Conservation (phyloP, 2,329 filamentous ascomycete genomes). For the Cylindrodendrum hubeiense region DNA sequence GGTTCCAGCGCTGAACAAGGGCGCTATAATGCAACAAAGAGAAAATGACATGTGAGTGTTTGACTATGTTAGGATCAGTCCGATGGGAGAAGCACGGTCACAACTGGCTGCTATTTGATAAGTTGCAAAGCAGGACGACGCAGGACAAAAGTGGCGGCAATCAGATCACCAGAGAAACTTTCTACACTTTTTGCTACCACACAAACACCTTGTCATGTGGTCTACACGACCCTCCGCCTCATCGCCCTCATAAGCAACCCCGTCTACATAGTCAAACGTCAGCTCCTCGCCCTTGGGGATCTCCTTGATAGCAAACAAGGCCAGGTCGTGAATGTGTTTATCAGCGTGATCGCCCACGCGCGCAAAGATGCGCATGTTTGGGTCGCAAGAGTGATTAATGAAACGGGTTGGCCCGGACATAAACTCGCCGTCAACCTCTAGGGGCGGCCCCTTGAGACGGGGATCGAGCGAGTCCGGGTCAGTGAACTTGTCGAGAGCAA, state of each 20-base stretch:
- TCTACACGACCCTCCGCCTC: slow-evolving; percentile 54
- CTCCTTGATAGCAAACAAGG: slow-evolving; percentile 78
- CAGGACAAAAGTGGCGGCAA: background rate
- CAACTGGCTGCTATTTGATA: background rate
- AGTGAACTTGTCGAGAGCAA: slow-evolving; percentile 84
- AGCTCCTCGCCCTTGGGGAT: slow-evolving; percentile 77
- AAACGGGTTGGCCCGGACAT: slow-evolving; percentile 84
- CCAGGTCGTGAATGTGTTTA: slow-evolving; percentile 80
- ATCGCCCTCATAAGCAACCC: slow-evolving; percentile 65
- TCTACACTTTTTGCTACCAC: slow-evolving; percentile 74
- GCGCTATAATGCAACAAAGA: background rate
- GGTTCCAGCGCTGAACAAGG: background rate
- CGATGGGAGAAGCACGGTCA: background rate
- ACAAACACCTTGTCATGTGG: slow-evolving; percentile 71
- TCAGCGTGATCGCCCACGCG: slow-evolving; percentile 83
- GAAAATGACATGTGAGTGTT: background rate
- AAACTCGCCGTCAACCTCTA: slow-evolving; percentile 79
- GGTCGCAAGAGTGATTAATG: slow-evolving; percentile 86
- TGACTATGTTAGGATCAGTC: background rate
- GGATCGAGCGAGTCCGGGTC: slow-evolving; percentile 67
- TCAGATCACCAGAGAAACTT: slow-evolving; percentile 73
- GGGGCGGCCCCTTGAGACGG: slow-evolving; percentile 66
- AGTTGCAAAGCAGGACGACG: background rate
- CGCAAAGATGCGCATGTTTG: slow-evolving; percentile 84
- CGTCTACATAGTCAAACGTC: slow-evolving; percentile 84